Percentiles rank a stretch among this genome's conserved stretches.
These are phyloP conservation scores for Paracamarosporium sp. DNA, from an alignment of 2,329 filamentous ascomycete species.

Conservation along the genomic window DNA sequence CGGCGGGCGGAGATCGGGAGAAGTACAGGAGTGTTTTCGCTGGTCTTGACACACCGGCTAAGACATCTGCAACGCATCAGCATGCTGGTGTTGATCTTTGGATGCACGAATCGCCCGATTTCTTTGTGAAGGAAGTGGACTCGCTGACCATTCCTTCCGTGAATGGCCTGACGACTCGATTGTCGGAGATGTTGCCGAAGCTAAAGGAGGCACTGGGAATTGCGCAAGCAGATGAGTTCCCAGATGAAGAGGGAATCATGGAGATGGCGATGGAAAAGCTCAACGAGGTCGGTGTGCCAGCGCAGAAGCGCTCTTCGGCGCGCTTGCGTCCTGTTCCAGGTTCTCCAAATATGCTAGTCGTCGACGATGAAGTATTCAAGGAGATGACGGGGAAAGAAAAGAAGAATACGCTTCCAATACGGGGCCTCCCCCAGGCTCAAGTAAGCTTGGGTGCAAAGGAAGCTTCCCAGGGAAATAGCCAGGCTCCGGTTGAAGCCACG, in stretches of 20 bases:
- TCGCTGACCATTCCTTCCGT: conserved; percentile 55
- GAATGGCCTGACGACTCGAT: conserved; percentile 51
- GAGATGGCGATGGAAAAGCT: conserved; percentile 43
- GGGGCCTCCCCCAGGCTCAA: neutral
- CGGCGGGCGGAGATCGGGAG: conserved; percentile 48
- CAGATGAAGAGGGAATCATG: conserved; percentile 45
- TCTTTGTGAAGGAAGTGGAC: conserved; percentile 53
- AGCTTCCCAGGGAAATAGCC: conserved; percentile 17
- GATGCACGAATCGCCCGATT: conserved; percentile 40
- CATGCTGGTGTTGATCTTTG: neutral
- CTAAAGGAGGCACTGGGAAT: conserved; percentile 47
- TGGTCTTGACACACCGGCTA: conserved; percentile 45
- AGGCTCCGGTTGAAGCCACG: conserved; percentile 16
- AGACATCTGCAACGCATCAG: conserved; percentile 15
- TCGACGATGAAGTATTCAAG: conserved; percentile 43
- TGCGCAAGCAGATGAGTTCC: conserved; percentile 43
- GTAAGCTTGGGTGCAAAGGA: neutral
- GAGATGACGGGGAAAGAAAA: conserved; percentile 35
- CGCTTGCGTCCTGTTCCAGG: conserved; percentile 43
- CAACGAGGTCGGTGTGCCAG: conserved; percentile 34
- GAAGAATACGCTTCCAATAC: conserved; percentile 8
- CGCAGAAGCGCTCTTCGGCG: conserved; percentile 41
- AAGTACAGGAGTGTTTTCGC: conserved; percentile 55
- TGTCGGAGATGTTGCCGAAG: conserved; percentile 55
- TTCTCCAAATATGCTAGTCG: conserved; percentile 36